A percentile compares a stretch with the other conserved stretches of the same genome.
These are phyloP conservation scores for Ascodesmis nigricans DNA, from an alignment of 495 filamentous ascomycete genomes.

Conservation along the genomic window DNA sequence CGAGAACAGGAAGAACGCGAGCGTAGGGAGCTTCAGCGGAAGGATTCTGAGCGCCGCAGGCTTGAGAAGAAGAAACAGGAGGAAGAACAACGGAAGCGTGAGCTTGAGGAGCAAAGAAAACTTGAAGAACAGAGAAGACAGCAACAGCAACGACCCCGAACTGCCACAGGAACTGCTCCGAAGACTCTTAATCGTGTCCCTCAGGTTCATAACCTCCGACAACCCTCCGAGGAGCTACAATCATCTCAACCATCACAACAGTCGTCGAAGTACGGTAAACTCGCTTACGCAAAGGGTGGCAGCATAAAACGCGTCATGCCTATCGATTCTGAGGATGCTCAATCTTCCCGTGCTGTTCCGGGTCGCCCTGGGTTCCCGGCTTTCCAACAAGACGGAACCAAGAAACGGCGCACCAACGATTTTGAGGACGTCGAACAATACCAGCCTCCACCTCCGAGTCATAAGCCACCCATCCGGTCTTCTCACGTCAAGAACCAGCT, in stretches of 20 bases:
- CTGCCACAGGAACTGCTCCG: no score
- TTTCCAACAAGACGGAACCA: slow-evolving; percentile 29
- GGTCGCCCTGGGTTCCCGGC: slow-evolving; percentile 25
- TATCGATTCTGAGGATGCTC: slow-evolving; percentile 27
- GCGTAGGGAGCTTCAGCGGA: slow-evolving; percentile 49
- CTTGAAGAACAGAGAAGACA: slow-evolving; percentile 5
- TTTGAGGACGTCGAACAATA: no score
- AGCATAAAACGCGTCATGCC: slow-evolving; percentile 34
- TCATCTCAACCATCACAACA: no score
- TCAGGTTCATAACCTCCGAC: slow-evolving; percentile 12
- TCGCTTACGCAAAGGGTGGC: slow-evolving; percentile 34
- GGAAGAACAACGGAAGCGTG: slow-evolving; percentile 29
- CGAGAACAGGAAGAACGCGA: slow-evolving; percentile 21
- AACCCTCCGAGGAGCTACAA: slow-evolving; percentile 19
- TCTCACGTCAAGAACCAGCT: no score
- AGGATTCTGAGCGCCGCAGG: slow-evolving; percentile 42
- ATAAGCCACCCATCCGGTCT: no score
- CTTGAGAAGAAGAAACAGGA: slow-evolving; percentile 39
- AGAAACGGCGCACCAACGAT: slow-evolving; percentile 34
- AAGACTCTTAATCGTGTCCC: no score
- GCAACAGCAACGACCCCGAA: slow-evolving; percentile 1
- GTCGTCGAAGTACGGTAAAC: slow-evolving; percentile 8
- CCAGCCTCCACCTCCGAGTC: no score
- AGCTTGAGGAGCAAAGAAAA: slow-evolving; percentile 6
- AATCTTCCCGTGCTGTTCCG: slow-evolving; percentile 24